Evolutionary conservation across 2,329 filamentous ascomycete genomes (phyloP).

Genomic region (Neofusicoccum ribis): DNA sequence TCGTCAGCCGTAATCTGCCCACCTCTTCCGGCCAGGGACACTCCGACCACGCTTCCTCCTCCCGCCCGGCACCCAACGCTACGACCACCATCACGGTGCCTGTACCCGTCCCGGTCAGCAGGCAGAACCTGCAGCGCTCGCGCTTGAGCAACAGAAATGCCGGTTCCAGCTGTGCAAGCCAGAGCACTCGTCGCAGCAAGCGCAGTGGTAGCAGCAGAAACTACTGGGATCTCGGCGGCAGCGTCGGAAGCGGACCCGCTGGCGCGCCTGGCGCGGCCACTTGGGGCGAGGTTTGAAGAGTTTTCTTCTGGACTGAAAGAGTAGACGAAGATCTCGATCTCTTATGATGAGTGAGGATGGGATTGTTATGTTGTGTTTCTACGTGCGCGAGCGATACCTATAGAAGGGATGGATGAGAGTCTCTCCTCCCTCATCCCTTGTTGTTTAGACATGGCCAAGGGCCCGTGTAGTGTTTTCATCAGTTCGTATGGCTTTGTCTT

Average conservation of each 20-base stretch:
- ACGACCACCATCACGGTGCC: slow-evolving; percentile 21
- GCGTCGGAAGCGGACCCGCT: slow-evolving; percentile 63
- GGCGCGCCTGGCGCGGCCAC: slow-evolving; percentile 6
- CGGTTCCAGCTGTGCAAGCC: slow-evolving; percentile 72
- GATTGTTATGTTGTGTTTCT: not conserved
- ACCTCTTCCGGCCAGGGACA: not conserved
- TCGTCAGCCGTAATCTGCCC: slow-evolving; percentile 60
- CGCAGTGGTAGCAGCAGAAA: slow-evolving; percentile 72
- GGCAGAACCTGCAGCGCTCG: slow-evolving; percentile 13
- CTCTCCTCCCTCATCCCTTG: not conserved
- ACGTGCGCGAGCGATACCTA: not conserved
- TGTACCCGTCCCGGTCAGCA: slow-evolving; percentile 27
- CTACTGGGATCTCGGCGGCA: slow-evolving; percentile 90
- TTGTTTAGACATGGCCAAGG: not conserved
- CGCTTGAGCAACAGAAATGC: slow-evolving; percentile 7
- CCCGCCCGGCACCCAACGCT: slow-evolving; percentile 25
- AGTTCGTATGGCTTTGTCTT: not conserved
- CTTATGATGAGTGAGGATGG: not conserved
- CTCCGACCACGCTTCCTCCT: not conserved
- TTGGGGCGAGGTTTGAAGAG: slow-evolving; percentile 3
- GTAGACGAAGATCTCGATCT: slow-evolving; percentile 5
- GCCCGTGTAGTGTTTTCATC: not conserved
- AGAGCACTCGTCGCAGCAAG: slow-evolving; percentile 76
- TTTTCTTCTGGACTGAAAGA: not conserved
- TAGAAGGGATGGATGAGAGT: slow-evolving; percentile 1